Evolutionary conservation across 441 rosid species (phyloP).

Genomic region (Gossypium schwendimanii): DNA sequence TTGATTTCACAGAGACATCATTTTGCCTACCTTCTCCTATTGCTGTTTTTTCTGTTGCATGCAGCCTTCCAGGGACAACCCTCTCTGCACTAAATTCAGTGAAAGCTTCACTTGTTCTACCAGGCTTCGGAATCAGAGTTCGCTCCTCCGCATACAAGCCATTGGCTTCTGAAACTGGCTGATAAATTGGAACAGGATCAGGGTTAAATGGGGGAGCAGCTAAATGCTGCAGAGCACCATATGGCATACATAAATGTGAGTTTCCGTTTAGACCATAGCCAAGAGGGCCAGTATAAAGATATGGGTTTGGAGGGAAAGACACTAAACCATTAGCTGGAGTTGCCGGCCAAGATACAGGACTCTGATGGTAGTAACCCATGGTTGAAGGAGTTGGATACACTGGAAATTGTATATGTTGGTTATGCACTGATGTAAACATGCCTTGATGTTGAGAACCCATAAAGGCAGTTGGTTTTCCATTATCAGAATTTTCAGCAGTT

Average conservation of each 20-base stretch:
- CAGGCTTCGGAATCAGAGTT: conserved; percentile 28
- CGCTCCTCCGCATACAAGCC: conserved; percentile 34
- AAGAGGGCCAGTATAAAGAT: conserved; percentile 53
- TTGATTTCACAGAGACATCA: conserved; percentile 27
- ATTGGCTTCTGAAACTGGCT: conserved; percentile 42
- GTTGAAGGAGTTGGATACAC: conserved; percentile 61
- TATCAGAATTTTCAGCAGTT: conserved; percentile 32
- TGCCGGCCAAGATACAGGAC: conserved; percentile 74
- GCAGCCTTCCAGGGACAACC: conserved; percentile 16
- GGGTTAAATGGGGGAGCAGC: conserved; percentile 42
- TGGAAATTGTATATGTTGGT: conserved; percentile 52
- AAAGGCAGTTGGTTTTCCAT: conserved; percentile 27
- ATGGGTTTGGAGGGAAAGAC: conserved; percentile 53
- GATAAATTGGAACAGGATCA: conserved; percentile 48
- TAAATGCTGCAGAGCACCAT: conserved; percentile 49
- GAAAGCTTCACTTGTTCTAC: conserved; percentile 18
- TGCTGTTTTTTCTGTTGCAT: conserved; percentile 22
- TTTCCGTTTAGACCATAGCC: conserved; percentile 58
- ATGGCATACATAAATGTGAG: conserved; percentile 57
- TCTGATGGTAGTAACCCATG: conserved; percentile 76
- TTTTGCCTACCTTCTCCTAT: conserved; percentile 27
- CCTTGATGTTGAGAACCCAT: conserved; percentile 51
- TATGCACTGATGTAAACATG: conserved; percentile 39
- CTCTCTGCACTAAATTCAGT: conserved; percentile 31
- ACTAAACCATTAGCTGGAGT: conserved; percentile 56